These are phyloP conservation scores for Rhytidhysteron rufulum DNA, from an alignment of 2,329 filamentous ascomycete genomes.

Conservation along the genomic window DNA sequence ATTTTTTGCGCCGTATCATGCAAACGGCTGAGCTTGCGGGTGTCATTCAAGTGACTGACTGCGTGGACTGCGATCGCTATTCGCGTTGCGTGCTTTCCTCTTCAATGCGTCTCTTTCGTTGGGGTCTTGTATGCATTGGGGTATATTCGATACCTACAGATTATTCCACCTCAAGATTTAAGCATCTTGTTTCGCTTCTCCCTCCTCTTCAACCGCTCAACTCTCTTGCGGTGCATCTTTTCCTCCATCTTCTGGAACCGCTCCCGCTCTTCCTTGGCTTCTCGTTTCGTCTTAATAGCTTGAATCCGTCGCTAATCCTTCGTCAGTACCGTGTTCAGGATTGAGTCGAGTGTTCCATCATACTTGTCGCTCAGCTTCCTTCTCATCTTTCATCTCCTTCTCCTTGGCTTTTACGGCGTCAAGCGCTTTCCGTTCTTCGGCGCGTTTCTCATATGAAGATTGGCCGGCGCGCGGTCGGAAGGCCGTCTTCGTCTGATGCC, in stretches of 20 bases:
- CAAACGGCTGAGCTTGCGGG: too few species aligned
- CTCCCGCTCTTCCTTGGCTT: constrained; percentile 87
- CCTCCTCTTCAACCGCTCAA: constrained; percentile 87
- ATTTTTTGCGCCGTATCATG: too few species aligned
- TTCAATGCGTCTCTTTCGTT: not conserved
- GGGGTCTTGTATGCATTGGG: not conserved
- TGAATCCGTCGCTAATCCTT: constrained; percentile 65
- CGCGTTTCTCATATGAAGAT: constrained; percentile 73
- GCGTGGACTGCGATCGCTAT: not conserved
- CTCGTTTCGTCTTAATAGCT: constrained; percentile 77
- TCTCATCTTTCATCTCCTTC: constrained; percentile 90
- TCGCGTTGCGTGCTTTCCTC: not conserved
- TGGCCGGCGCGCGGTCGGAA: constrained; percentile 80
- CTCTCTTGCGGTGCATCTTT: constrained; percentile 95
- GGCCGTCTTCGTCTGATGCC: constrained; percentile 77
- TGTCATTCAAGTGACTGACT: not conserved
- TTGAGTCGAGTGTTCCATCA: constrained; percentile 17
- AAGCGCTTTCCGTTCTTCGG: constrained; percentile 64
- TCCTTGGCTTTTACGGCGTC: constrained; percentile 86
- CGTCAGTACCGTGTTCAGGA: not conserved
- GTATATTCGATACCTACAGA: constrained; percentile 7
- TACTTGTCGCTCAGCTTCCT: constrained; percentile 83
- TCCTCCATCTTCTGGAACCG: constrained; percentile 90
- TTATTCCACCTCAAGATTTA: constrained; percentile 40
- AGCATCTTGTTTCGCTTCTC: constrained; percentile 91